Percentiles rank a stretch among this genome's conserved stretches.
Evolutionary conservation across 306 rosid genomes (phyloP).

Genomic region (Fagus crenata): DNA sequence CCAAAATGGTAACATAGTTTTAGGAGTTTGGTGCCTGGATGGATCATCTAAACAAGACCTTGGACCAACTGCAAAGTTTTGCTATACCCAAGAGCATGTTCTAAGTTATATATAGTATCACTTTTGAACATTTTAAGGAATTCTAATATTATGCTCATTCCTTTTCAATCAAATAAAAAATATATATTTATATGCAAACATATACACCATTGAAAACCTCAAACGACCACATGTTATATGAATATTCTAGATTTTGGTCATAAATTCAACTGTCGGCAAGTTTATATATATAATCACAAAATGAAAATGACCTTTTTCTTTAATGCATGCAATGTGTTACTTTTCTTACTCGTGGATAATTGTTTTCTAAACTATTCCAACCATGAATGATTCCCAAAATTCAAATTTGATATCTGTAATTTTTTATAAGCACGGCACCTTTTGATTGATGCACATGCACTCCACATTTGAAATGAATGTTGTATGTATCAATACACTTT

Average conservation of each 20-base stretch:
- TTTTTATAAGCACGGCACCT: too few relatives aligned
- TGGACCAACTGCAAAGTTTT: not conserved
- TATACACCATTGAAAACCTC: not conserved
- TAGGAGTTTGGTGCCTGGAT: not conserved
- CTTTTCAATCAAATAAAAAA: not conserved
- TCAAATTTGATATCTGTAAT: not conserved
- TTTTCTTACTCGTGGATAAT: not conserved
- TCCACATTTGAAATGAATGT: too few relatives aligned
- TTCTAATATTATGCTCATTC: not conserved
- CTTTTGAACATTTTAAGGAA: too few relatives aligned
- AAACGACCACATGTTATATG: not conserved
- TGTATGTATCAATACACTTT: too few relatives aligned
- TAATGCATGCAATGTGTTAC: slow-evolving; percentile 5
- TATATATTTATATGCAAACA: not conserved
- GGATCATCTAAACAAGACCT: not conserved
- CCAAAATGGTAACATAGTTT: not conserved
- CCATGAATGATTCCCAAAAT: not conserved
- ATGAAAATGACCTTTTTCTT: not conserved
- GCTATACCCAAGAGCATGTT: not conserved
- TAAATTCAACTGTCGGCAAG: not conserved
- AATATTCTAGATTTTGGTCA: slow-evolving; percentile 1
- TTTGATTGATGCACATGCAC: too few relatives aligned
- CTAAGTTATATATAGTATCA: not conserved
- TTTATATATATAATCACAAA: not conserved
- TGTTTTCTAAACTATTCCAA: not conserved